Conservation (phyloP, 305 asterid genomes). For the Fraxinus paxiana region DNA sequence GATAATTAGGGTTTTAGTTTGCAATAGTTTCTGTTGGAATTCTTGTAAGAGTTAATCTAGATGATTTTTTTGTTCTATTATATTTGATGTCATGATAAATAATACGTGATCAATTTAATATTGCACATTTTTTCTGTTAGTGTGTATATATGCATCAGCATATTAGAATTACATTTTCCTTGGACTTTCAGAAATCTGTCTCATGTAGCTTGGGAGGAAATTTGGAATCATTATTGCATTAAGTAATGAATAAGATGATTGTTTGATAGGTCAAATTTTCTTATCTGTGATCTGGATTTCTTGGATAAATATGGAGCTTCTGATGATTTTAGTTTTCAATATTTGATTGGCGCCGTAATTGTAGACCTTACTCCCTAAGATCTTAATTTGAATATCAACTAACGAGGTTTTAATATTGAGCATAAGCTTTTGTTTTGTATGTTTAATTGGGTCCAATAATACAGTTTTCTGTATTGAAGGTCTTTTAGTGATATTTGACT, state of each 20-base stretch:
- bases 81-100: not conserved
- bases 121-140: not conserved
- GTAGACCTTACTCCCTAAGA: not conserved
- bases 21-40: not conserved
- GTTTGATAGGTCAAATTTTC: not conserved
- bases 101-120: not conserved
- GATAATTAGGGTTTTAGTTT: slow-evolving; percentile 28
- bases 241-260: not conserved
- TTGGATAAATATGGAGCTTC: not conserved
- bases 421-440: not conserved
- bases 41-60: not conserved
- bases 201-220: not conserved
- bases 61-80: not conserved
- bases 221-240: not conserved
- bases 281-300: not conserved
- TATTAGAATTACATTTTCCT: not conserved
- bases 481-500: not conserved
- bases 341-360: not conserved
- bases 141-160: not conserved
- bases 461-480: not conserved
- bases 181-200: not conserved
- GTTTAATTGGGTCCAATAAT: not conserved
- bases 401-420: not conserved
- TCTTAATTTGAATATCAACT: not conserved
- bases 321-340: not conserved